Conservation (phyloP, 2,329 filamentous ascomycete species). For the Zopfia rhizophila region DNA sequence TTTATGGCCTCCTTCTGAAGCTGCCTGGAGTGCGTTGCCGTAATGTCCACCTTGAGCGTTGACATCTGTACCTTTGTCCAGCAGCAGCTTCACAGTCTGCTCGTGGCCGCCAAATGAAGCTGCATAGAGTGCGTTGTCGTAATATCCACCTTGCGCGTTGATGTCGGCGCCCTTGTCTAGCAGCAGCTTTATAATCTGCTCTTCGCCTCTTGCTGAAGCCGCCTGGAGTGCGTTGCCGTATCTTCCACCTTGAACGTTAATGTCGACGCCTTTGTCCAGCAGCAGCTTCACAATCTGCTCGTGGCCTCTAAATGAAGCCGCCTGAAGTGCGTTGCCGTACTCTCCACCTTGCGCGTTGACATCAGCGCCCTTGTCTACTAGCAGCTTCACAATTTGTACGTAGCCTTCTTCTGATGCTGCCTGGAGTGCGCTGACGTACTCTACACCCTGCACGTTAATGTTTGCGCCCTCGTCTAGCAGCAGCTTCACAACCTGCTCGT, state of each 20-base stretch:
- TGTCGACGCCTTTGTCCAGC: slow-evolving; percentile 34
- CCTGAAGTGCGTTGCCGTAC: slow-evolving; percentile 22
- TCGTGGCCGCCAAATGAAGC: no score
- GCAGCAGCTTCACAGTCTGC: no score
- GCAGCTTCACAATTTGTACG: slow-evolving; percentile 2
- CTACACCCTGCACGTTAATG: slow-evolving; percentile 21
- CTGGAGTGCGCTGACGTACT: slow-evolving; percentile 6
- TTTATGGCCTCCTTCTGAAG: no score
- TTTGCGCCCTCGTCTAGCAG: slow-evolving; percentile 14
- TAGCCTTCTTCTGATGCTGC: slow-evolving; percentile 7
- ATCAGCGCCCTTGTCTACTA: slow-evolving; percentile 7
- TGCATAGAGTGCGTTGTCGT: no score
- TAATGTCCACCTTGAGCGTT: no score
- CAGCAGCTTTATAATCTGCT: no score
- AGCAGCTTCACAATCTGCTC: slow-evolving; percentile 29
- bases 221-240: slow-evolving; percentile 31
- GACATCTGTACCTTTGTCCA: no score
- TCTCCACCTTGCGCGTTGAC: slow-evolving; percentile 15
- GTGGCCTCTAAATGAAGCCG: slow-evolving; percentile 25
- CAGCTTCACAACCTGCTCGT: slow-evolving; percentile 1
- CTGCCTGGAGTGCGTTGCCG: no score
- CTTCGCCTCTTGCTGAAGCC: no score
- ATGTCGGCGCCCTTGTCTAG: no score
- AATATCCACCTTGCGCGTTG: no score
- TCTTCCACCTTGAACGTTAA: slow-evolving; percentile 27